Base-by-base conservation (phyloP, 345 rosid genomes). In the Sonneratia caseolaris region DNA sequence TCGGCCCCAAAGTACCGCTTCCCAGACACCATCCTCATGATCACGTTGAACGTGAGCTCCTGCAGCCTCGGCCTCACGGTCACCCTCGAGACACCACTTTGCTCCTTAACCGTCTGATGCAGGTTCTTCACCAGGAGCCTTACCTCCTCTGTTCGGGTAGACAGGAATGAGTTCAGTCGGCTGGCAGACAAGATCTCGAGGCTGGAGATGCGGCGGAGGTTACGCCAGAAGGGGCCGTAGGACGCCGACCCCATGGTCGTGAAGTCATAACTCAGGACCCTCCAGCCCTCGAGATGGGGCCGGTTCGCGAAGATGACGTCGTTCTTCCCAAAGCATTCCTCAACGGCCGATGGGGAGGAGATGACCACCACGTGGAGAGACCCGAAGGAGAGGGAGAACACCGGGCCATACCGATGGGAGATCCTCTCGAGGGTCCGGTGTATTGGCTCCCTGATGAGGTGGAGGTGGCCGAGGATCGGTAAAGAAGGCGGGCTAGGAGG, bases 191-290 rank as follows among this genome's bases (percentile, higher is more conserved):
- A 72, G 16, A 81, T 64, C 42, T 81, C 80, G 18, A 71, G 24
- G 21, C 72, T 53, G 43, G 81, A 48, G 59, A 81, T 53, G 24
- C 80, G 76, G 64, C 84, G 66, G n/a, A 79, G 75, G 72, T 72
- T 76, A 43, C 77, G 75, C 82, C 80, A 79, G 6, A 37, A 70
- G 8, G 56, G 66, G 7, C 84, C 80, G 71, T 74, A 76, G 1
- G 78, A 71, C 13, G 74, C 53, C 3, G 47, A 5, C 8, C 66
- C 66, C 1, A 81, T 5, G 53, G 22, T 35, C 16, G 72, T 67
- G 72, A 51, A 47, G 68, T 66, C 55, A 62, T 80, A 77, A 37
- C 42, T 45, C 5, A 72, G 51, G 32, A 38, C 45, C 68, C 72
- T 70, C 57, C 72, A 47, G 4, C 37, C 18, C 32, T 40, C 48